These are phyloP conservation scores for Xylariales sp. DNA, from an alignment of 2,329 filamentous ascomycete species.

Conservation along the genomic window DNA sequence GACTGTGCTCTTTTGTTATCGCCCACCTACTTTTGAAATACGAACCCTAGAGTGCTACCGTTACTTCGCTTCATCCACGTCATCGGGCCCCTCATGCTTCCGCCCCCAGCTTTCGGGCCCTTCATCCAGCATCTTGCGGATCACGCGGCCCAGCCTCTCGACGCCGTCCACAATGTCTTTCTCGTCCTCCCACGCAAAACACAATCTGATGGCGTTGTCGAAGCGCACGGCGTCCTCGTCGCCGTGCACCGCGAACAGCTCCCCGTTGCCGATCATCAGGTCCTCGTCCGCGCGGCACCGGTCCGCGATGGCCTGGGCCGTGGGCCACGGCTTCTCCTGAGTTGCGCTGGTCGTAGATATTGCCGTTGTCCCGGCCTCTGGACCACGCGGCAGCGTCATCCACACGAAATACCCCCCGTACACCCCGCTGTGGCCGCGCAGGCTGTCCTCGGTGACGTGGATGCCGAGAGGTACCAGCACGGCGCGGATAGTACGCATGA, in stretches of 20 bases:
- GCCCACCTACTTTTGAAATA: not conserved
- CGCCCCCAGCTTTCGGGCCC: conserved; percentile 34
- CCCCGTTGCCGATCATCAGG: conserved; percentile 74
- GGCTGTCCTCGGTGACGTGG: conserved; percentile 42
- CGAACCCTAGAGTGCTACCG: not conserved
- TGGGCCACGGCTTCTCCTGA: conserved; percentile 50
- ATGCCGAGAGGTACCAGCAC: conserved; percentile 74
- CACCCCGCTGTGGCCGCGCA: conserved; percentile 52
- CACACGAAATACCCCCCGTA: conserved; percentile 91
- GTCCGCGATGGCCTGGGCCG: conserved; percentile 66
- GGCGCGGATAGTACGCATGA: conserved; percentile 69
- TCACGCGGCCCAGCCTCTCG: conserved; percentile 66
- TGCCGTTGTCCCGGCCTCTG: conserved; percentile 17
- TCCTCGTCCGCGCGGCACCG: conserved; percentile 71
- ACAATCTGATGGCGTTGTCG: conserved; percentile 70
- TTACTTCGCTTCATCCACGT: conserved; percentile 33
- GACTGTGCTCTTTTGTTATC: too few species aligned
- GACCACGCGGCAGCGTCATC: conserved; percentile 68
- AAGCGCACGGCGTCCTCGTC: conserved; percentile 68
- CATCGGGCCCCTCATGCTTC: not conserved
- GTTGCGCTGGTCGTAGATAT: not conserved
- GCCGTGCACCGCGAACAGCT: conserved; percentile 74
- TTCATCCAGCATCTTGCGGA: conserved; percentile 40
- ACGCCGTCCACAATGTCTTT: conserved; percentile 75
- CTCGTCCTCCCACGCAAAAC: conserved; percentile 79